These are phyloP conservation scores for Forsythia viridissima DNA, from an alignment of 257 asterid species.

Conservation along the genomic window DNA sequence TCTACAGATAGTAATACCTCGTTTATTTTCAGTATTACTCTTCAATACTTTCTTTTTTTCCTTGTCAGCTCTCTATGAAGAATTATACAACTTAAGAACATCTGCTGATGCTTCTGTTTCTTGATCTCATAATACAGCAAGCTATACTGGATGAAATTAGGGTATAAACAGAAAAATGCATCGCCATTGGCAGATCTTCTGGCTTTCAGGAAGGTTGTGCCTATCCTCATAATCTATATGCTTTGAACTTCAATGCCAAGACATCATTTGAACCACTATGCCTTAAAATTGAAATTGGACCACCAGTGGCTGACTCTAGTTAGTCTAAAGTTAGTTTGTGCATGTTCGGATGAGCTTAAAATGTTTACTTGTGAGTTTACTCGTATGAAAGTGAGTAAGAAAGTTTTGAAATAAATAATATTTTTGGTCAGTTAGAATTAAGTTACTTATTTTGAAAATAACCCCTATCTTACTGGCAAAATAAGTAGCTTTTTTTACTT, in stretches of 20 bases:
- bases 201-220: conserved; percentile 84
- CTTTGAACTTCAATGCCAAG: background rate
- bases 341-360: background rate
- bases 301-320: background rate
- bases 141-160: conserved; percentile 85
- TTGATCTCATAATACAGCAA: conserved; percentile 57
- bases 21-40: background rate
- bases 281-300: background rate
- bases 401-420: background rate
- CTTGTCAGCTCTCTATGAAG: background rate
- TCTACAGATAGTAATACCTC: conserved; percentile 64
- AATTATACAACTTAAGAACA: background rate
- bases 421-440: background rate
- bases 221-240: background rate
- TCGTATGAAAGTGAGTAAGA: background rate
- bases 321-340: background rate
- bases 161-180: conserved; percentile 86
- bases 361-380: background rate
- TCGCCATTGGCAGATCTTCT: conserved; percentile 86
- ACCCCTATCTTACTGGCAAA: background rate
- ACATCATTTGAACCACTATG: background rate
- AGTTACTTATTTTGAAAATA: background rate
- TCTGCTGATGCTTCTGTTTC: conserved; percentile 13
- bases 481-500: background rate
- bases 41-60: background rate